These are phyloP conservation scores for Thraustochytrium sp. DNA, from an alignment of 352 stramenopile species.

Conservation along the genomic window DNA sequence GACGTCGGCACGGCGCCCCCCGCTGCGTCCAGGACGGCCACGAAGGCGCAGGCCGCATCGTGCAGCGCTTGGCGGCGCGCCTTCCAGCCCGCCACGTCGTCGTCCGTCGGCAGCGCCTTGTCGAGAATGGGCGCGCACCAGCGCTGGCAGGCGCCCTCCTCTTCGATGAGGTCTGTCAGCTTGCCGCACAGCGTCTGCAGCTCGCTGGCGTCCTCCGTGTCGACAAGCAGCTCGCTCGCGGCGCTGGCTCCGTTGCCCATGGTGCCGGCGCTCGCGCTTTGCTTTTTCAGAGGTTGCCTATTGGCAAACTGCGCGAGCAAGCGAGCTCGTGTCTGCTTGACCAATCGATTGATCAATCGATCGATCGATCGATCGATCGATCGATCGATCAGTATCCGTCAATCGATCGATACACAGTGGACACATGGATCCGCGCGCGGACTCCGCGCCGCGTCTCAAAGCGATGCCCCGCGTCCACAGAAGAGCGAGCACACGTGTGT, in stretches of 20 bases:
- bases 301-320: neutral
- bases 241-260: constrained; percentile 11
- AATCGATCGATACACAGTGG: too few relatives aligned
- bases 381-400: too few relatives aligned
- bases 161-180: constrained; percentile 15
- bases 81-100: constrained; percentile 2
- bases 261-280: neutral
- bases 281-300: neutral
- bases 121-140: constrained; percentile 23
- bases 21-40: neutral
- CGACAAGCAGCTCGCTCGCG: neutral
- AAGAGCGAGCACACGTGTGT: too few relatives aligned
- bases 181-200: neutral
- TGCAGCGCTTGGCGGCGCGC: neutral
- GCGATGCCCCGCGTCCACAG: too few relatives aligned
- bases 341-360: too few relatives aligned
- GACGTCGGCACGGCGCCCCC: neutral
- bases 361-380: too few relatives aligned
- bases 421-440: too few relatives aligned
- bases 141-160: neutral
- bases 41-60: neutral
- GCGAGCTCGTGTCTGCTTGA: too few relatives aligned
- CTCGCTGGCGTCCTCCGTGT: constrained; percentile 11
- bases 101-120: neutral
- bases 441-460: too few relatives aligned